Evolutionary conservation across 371 early-diverging fungal species (phyloP), one percentile per base, ranked within the genome.

Genomic region (Mucor ambiguus): DNA sequence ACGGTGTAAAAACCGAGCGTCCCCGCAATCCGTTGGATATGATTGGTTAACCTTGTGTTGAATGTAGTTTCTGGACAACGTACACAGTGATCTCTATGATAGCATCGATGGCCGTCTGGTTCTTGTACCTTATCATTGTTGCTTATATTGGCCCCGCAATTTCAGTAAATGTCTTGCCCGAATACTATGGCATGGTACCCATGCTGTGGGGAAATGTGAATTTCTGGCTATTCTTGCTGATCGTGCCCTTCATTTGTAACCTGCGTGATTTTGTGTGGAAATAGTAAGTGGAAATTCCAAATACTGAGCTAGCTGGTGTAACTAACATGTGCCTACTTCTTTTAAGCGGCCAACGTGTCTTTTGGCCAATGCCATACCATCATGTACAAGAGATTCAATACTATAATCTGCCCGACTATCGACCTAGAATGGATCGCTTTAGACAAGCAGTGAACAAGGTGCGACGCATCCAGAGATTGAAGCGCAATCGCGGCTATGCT

Each of bases 351-450:
- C 89, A 93, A 77, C 88, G 94, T 37, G 90, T 89, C 76, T 89
- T 89, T 74, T 75, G 84, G 68, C 85, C 90, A 35, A 68, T 86
- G 67, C 83, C 92, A 16, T 95, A 96, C 76, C 97, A 97, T 71
- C 90, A 92, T 67, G 92, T 96, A 33, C 97, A 97, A 75, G 97
- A 97, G 79, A 95, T 97, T 52, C 94, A 95, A 74, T 95, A 96
- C 78, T 95, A 89, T 87, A 94, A 94, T 78, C 92, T 95, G 57
- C 96, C 95, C 16, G 97, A 97, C 69, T 93, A 94, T 73, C 88
- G 96, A 30, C 97, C 97, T 29, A 81, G 96, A 37, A 92, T 94
- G 93, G 94, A 96, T 74, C 86, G 94, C 66, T 97, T 97, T 90
- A 87, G 93, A 66, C 95, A 96, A 77, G 96, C 96, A 1, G 95